Base-by-base conservation (phyloP, 306 rosid genomes). In the Castanospermum australe region DNA sequence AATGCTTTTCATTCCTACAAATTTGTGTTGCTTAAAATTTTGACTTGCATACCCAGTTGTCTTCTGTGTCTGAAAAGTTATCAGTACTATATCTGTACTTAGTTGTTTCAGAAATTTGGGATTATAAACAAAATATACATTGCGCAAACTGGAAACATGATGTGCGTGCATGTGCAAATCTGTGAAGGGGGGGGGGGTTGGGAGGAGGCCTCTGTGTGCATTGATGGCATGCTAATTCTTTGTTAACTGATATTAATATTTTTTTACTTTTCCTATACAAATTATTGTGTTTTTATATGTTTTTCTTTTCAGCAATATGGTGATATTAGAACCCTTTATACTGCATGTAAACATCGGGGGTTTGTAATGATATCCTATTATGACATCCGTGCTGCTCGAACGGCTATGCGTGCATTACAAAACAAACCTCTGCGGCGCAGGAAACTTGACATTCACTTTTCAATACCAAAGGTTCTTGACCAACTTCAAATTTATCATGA, bases 341-440 rank as follows among this genome's bases (percentile, higher is more conserved):
- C 99, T 83, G 98, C 98, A n/a, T 96, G 99, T 87, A 96, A 96
- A 83, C 99, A 93, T 83, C 85, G 99, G 83, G 99, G 99, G 15
- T 96, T 96, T 84, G 99, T 96, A 76, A 96, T 96, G 99, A 96
- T 96, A 86, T 96, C 99, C 30, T 96, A 96, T 78, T 96, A 90
- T 84, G 99, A 96, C 71, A 96, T 96, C 65, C 99, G 99, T 56
- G 87, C 98, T 68, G 97, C 99, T 87, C 92, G 99, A 77, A 91
- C 98, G 76, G 98, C 99, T 52, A 93, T 96, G 97, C 97, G 98
- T 48, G 83, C 88, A 24, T 87, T 96, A 73, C 99, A 96, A 79
- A 93, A 90, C 84, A 96, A 96, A 82, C 97, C 99, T 54, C 83
- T 96, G 81, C 87, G 98, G 72, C 89, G 99, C 67, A 87, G 99